Percentiles rank a stretch among this genome's conserved stretches.
Evolutionary conservation across 768 basidiomycete genomes (phyloP).

Genomic region (Calocera cornea): DNA sequence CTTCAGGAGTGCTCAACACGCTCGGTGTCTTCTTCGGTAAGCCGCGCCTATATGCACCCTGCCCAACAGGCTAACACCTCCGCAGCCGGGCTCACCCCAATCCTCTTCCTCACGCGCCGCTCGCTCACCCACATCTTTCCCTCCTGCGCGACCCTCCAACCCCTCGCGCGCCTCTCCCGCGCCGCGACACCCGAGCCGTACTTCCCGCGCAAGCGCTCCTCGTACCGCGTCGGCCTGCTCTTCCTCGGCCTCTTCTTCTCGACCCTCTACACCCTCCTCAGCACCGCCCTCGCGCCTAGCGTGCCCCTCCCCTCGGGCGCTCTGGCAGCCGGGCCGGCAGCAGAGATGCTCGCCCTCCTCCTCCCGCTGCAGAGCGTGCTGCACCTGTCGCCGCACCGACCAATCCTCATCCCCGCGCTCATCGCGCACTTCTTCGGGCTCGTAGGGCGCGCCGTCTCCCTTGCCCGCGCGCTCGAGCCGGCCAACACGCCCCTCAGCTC

Average conservation of each 20-base stretch:
- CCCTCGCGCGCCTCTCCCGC: background rate
- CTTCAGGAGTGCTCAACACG: background rate
- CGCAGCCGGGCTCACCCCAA: background rate
- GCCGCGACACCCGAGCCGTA: background rate
- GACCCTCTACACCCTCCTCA: slow-evolving; percentile 9
- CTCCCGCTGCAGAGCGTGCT: slow-evolving; percentile 6
- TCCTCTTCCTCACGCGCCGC: background rate
- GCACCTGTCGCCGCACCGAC: slow-evolving; percentile 10
- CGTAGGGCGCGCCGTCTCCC: background rate
- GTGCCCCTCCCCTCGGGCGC: slow-evolving; percentile 6
- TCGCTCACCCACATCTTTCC: background rate
- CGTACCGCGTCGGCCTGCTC: background rate
- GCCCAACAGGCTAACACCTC: background rate
- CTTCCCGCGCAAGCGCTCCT: background rate
- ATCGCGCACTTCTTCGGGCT: background rate
- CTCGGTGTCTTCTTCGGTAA: background rate
- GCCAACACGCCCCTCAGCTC: background rate
- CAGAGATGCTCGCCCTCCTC: background rate
- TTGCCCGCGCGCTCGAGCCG: background rate
- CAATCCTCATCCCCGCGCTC: background rate
- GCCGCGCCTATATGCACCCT: background rate
- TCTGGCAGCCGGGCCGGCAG: background rate
- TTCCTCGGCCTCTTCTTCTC: background rate
- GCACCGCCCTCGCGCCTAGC: slow-evolving; percentile 8
- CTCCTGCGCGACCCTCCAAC: background rate